Evolutionary conservation across 495 filamentous ascomycete species (phyloP), one percentile per base, ranked within the genome.

Genomic region (Aspergillus bertholletiae): DNA sequence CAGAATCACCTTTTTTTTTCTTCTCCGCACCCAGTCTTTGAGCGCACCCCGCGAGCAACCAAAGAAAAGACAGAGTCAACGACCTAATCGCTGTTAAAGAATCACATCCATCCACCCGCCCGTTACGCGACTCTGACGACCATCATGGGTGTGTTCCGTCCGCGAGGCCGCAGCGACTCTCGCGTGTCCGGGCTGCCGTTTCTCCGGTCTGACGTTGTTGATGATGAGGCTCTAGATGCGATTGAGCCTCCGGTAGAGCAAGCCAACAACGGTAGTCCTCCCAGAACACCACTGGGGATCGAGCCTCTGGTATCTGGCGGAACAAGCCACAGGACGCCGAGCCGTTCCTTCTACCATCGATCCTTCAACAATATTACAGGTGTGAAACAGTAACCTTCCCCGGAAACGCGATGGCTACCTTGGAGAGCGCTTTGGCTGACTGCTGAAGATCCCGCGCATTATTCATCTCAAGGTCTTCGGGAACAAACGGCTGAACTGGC

Each of bases 401-500:
- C 30, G 30, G 13, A n/a, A 37, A 37, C 34, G 34, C 34, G 13
- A 37, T 37, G 13, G 34, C 34, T n/a, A 12, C 7, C 34, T 15
- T 15, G 34, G 34, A 37, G 34, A 35, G 32, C 50, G 53, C 60
- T 65, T 67, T 77, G 60, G 75, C 55, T 49, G 54, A 44, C 52
- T 18, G 47, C 52, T 30, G 70, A 78, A 74, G 89, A 95, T 61
- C 83, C 79, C 57, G 80, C 83, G 7, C 84, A 88, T 51, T 88
- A 89, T 70, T 84, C 88, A 23, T 82, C 81, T 21, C 80, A 84
- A 40, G 88, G 83, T 53, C 88, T 98, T 12, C 86, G 94, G 50
- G 89, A 96, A 66, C 86, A 96, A 63, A 96, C 94, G 2, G 91
- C 91, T 28, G 90, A 96, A 66, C 81, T 98, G 30, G 93, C 94